Evolutionary conservation across 1,284 basidiomycete species (phyloP), one percentile per base, ranked within the genome.

Genomic region (Cutaneotrichosporon sp.): DNA sequence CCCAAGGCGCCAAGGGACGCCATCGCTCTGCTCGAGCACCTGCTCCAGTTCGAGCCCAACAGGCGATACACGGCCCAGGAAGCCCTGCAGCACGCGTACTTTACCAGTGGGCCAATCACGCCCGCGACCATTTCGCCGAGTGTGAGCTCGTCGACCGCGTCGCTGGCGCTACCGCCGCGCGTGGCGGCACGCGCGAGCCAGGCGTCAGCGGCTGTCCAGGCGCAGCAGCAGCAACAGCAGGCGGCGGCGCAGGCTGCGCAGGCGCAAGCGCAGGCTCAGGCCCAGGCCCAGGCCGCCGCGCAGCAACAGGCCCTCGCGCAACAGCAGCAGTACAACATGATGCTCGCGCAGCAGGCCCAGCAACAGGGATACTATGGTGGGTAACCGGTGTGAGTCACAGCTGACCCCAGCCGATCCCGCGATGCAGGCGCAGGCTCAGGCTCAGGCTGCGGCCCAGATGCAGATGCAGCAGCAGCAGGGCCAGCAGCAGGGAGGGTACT

Each of bases 1-100:
- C 90, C 93, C 2, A 94, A 94, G 70, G 93, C 94, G 2, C 86
- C 91, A 4, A 85, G 88, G 35, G 86, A 90, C 72, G 94, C 94
- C 13, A 83, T 97, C 66, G 90, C 97, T 73, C 83, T 99, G 4
- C 85, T 99, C 44, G 96, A 98, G 72, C 85, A 88, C 56, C 84
- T 98, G 40, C 83, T 99, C 48, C 92, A 96, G 70, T 99, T 99
- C 68, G 96, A 98, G 72, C 96, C 96, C 1, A 81, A 86, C 26
- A 87, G 93, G 68, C 86, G 96, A 52, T 85, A 96, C 58, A 89
- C 90, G 10, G 94, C 94, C 22, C 85, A 88, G 26, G 90, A 96
- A 49, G 93, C 96, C 0, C 83, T 98, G 48, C 82, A 81, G 15
- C 96, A 99, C 69, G 89, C 90, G 0, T 97, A 97, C 77, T 97